Conservation (phyloP, 208 protist species). For the Angomonas deanei region DNA sequence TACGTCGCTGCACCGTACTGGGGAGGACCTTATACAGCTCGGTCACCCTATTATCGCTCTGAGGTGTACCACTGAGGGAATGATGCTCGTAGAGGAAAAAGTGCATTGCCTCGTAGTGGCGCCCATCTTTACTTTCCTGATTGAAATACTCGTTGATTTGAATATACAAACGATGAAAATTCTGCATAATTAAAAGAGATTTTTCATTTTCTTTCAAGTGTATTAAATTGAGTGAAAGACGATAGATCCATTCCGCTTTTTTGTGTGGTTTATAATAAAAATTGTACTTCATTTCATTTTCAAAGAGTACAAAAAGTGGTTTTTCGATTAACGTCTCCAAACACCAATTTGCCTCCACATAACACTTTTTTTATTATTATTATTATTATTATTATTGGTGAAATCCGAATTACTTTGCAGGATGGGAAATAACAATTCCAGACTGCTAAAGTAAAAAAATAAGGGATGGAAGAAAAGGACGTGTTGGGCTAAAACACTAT, state of each 20-base stretch:
- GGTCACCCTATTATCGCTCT: no score
- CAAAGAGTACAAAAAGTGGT: neutral
- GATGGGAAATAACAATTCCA: slow-evolving; percentile 53
- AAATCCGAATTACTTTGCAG: slow-evolving; percentile 16
- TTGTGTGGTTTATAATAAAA: slow-evolving; percentile 6
- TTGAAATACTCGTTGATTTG: neutral
- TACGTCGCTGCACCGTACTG: slow-evolving; percentile 42
- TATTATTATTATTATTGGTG: neutral
- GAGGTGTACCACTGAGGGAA: no score
- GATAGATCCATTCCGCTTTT: neutral
- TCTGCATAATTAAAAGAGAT: neutral
- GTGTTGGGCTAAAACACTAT: slow-evolving; percentile 49
- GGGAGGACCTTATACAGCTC: slow-evolving; percentile 17
- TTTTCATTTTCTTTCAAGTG: slow-evolving; percentile 6
- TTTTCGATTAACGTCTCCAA: neutral
- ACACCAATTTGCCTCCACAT: neutral
- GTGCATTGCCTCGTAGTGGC: slow-evolving; percentile 5
- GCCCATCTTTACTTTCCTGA: neutral
- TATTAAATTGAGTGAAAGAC: neutral
- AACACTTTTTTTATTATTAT: neutral
- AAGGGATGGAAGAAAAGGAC: slow-evolving; percentile 62
- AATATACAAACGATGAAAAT: neutral
- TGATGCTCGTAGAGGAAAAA: slow-evolving; percentile 56
- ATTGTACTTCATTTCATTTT: neutral
- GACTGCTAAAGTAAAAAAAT: slow-evolving; percentile 63